Percentiles rank a stretch among this genome's conserved stretches.
Conservation (phyloP, 1,139 yeast genomes). For the Geotrichum carabidarum region DNA sequence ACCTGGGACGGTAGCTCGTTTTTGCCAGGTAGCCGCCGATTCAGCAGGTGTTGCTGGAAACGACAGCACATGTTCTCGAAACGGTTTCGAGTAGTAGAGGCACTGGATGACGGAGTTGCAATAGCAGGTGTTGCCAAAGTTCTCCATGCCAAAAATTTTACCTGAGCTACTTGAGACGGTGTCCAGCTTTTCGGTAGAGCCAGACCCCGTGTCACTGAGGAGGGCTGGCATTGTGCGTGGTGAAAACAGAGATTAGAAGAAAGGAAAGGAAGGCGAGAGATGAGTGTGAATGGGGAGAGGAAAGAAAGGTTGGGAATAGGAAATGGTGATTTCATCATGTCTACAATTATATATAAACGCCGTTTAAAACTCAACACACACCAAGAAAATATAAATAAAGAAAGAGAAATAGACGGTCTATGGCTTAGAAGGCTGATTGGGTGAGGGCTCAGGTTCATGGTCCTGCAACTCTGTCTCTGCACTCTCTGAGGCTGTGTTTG, state of each 20-base stretch:
- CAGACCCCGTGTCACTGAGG: not conserved
- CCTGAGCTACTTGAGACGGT: constrained; percentile 32
- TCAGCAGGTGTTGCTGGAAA: constrained; percentile 37
- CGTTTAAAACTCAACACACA: not conserved
- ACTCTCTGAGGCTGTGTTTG: too few species aligned
- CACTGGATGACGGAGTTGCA: constrained; percentile 91
- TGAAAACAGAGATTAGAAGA: not conserved
- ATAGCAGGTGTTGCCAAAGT: constrained; percentile 90
- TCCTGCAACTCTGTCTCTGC: too few species aligned
- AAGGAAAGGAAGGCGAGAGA: not conserved
- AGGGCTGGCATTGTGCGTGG: constrained; percentile 1
- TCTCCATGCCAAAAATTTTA: constrained; percentile 86
- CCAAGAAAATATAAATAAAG: not conserved
- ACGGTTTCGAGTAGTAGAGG: constrained; percentile 65
- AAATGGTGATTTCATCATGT: not conserved
- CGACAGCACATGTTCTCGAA: constrained; percentile 54
- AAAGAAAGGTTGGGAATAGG: constrained; percentile 3
- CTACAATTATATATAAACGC: not conserved
- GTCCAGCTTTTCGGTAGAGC: constrained; percentile 8
- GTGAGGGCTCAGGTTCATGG: too few species aligned
- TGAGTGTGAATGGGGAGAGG: not conserved
- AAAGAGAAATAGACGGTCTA: not conserved
- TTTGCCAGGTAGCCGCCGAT: constrained; percentile 2
- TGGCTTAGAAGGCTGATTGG: not conserved
- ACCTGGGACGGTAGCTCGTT: constrained; percentile 32